A percentile compares a stretch with the other conserved stretches of the same genome.
phyloP scores from a whole-genome alignment of 1,284 basidiomycete genomes.

The Ceraceosorus bombacis region DNA sequence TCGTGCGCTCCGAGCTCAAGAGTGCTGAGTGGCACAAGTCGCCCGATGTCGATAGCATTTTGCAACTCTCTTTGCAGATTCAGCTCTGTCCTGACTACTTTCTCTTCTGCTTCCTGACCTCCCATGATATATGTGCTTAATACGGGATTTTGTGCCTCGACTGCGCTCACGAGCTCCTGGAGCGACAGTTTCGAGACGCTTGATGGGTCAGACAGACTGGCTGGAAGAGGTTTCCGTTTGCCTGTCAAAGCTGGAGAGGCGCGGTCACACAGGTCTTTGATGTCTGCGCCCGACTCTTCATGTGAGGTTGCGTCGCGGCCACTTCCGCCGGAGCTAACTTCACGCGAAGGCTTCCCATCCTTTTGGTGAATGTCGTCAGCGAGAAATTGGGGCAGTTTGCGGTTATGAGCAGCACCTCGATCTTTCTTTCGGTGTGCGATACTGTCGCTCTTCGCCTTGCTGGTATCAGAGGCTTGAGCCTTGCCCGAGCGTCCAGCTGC shows the following conservation, averaged over 20 bases:
- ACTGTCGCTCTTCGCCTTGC: not conserved
- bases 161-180: slow-evolving; percentile 50
- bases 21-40: slow-evolving; percentile 49
- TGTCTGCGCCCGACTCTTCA: not conserved
- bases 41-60: slow-evolving; percentile 46
- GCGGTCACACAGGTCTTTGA: too few relatives aligned
- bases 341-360: not conserved
- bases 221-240: slow-evolving; percentile 33
- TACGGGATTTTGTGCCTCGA: slow-evolving; percentile 50
- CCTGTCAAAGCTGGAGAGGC: slow-evolving; percentile 44
- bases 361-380: slow-evolving; percentile 17
- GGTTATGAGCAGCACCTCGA: too few relatives aligned
- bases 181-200: slow-evolving; percentile 50
- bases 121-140: slow-evolving; percentile 49
- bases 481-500: not conserved
- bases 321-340: not conserved
- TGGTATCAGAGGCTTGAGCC: not conserved
- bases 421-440: too few relatives aligned
- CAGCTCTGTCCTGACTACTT: slow-evolving; percentile 51
- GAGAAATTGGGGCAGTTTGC: slow-evolving; percentile 19
- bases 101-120: slow-evolving; percentile 52
- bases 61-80: slow-evolving; percentile 51
- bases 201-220: slow-evolving; percentile 36
- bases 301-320: not conserved
- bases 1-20: slow-evolving; percentile 47